Evolutionary conservation across 139 green algal species (phyloP), one percentile per base, ranked within the genome.

Genomic region (Mesotaenium endlicherianum): DNA sequence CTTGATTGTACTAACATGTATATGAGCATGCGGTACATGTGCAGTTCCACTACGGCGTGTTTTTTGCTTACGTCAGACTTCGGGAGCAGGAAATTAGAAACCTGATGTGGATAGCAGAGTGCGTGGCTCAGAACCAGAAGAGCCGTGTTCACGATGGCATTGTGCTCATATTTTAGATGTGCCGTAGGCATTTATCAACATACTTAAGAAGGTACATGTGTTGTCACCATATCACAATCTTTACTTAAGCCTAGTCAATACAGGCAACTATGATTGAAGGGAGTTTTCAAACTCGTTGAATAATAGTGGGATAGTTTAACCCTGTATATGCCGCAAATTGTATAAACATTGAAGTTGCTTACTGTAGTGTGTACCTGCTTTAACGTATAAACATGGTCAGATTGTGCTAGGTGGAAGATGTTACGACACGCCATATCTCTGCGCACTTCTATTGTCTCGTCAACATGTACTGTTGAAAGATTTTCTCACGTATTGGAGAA

Each of bases 21-120:
- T n/a, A n/a, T n/a, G n/a, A n/a, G n/a, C n/a, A n/a, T n/a, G n/a
- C n/a, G n/a, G n/a, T n/a, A n/a, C 11, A 14, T 20, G 2, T 87
- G 64, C 88, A 92, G 86, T 92, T 92, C 59, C 85, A 92, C 49
- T 92, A 88, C 58, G 88, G 67, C 38, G 76, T 88, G 11, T 92
- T 92, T 44, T 92, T 90, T 68, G 78, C 89, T 0, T 92, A 91
- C 68, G 45, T 91, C 16, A 69, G 83, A 47, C 44, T 92, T 42
- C 44, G 80, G n/a, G 89, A 92, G 72, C 89, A 92, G 68, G 89
- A 92, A 74, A 85, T 92, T 43, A 75, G 89, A 20, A 92, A 92
- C 59, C n/a, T 92, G 14, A 92, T 92, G 89, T 92, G 89, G 89
- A 85, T 92, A 45, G 20, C 89, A 30, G 89, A 92, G 68, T 92